Percentiles rank a stretch among this genome's conserved stretches.
Conservation (phyloP, 2,329 filamentous ascomycete genomes). For the Paecilomyces sp. region DNA sequence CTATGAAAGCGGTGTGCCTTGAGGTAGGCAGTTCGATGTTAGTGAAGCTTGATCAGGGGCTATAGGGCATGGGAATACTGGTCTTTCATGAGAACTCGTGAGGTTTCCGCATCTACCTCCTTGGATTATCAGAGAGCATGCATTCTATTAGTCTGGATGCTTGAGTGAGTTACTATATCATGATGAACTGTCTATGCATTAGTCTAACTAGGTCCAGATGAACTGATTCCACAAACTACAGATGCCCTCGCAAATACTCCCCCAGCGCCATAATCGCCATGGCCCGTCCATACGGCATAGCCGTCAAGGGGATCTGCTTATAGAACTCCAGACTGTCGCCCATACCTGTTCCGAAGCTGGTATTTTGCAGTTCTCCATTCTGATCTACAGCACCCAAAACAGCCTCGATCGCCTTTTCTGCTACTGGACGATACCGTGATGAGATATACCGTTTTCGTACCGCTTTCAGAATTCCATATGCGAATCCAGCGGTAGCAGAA, state of each 20-base stretch:
- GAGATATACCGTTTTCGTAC: conserved; percentile 63
- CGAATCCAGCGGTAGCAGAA: conserved; percentile 73
- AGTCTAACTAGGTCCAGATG: neutral
- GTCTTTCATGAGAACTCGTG: too few species aligned
- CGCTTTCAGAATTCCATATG: conserved; percentile 71
- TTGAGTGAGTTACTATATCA: neutral
- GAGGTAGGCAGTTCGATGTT: too few species aligned
- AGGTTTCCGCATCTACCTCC: too few species aligned
- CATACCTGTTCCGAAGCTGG: conserved; percentile 75
- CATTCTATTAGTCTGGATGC: too few species aligned
- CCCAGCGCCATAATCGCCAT: conserved; percentile 79
- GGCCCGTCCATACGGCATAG: conserved; percentile 78
- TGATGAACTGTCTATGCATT: neutral
- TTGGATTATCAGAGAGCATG: too few species aligned
- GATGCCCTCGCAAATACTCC: conserved; percentile 60
- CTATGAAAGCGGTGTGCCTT: neutral
- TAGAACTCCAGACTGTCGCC: conserved; percentile 68
- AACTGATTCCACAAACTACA: conserved; percentile 24
- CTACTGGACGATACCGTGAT: conserved; percentile 53
- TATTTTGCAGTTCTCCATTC: conserved; percentile 64
- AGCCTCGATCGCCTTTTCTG: conserved; percentile 59
- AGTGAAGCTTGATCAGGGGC: too few species aligned
- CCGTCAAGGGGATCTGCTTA: conserved; percentile 66
- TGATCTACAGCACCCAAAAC: conserved; percentile 59
- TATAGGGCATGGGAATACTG: too few species aligned